Evolutionary conservation across 352 stramenopile genomes (phyloP).

Genomic region (Globisporangium uncinulatum): DNA sequence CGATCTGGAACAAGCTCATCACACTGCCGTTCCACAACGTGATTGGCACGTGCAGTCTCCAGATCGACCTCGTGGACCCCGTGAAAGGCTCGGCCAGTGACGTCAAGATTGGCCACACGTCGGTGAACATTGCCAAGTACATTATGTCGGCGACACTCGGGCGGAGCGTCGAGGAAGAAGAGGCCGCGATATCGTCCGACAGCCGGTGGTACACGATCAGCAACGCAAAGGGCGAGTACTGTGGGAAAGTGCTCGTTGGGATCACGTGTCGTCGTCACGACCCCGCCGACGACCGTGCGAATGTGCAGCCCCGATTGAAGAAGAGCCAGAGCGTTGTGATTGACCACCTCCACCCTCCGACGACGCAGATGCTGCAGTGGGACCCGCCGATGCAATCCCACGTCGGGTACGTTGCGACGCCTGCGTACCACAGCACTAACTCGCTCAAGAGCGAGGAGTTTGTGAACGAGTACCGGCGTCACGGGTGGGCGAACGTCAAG

Average conservation of each 20-base stretch:
- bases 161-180: conserved; percentile 42
- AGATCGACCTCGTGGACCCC: conserved; percentile 70
- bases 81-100: conserved; percentile 27
- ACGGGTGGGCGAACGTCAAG: conserved; percentile 80
- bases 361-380: conserved; percentile 74
- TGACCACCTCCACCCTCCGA: conserved; percentile 59
- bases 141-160: conserved; percentile 51
- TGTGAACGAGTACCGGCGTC: conserved; percentile 38
- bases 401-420: conserved; percentile 31
- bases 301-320: conserved; percentile 51
- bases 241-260: conserved; percentile 74
- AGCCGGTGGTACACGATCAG: conserved; percentile 83
- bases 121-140: conserved; percentile 80
- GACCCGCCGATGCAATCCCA: conserved; percentile 23
- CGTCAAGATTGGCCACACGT: conserved; percentile 53
- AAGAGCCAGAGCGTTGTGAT: conserved; percentile 79
- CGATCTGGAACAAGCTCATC: conserved; percentile 82
- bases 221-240: conserved; percentile 84
- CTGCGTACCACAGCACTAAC: conserved; percentile 8
- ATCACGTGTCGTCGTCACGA: conserved; percentile 59
- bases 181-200: conserved; percentile 63
- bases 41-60: conserved; percentile 71
- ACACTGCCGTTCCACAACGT: conserved; percentile 66
- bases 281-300: conserved; percentile 13
- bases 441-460: conserved; percentile 37